Evolutionary conservation across 768 basidiomycete species (phyloP), one percentile per base, ranked within the genome.

Genomic region (Russula ochroleuca): DNA sequence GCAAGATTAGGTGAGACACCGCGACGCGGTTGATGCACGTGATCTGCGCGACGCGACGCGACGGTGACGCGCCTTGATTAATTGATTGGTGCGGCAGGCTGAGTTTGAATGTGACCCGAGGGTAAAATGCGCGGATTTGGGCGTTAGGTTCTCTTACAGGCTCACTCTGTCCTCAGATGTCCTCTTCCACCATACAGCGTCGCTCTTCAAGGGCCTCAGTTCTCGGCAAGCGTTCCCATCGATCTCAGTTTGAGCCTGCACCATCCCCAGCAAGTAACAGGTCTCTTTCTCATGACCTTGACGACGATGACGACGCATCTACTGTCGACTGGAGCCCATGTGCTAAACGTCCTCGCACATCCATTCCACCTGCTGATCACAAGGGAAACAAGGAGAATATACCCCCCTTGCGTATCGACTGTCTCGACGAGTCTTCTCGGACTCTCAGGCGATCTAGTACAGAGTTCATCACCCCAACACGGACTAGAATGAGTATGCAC

Each of bases 371-470:
- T 37, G 58, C 79, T 21, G 85, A 86, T 64, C 83, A 80, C 47
- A 83, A 85, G 56, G 77, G 78, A 25, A 90, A 90, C 73, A 90
- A 90, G 77, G 88, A 90, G 73, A 90, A 90, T 68, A 79, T 90
- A 19, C 86, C 88, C n/a, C 88, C 88, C 1, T 79, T 81, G 67
- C 74, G 73, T 51, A 66, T 70, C 37, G 78, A 81, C 51, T 65
- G 72, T 14, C 63, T 80, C 67, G 77, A 72, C 48, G 73, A 70
- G 45, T 53, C 67, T 13, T 60, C 78, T 5, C 76, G 83, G 62
- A 73, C 76, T 19, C 69, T 78, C 31, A 73, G 79, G 25, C 75
- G 77, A 10, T 75, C 74, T 9, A 78, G 72, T 45, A 75, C 75
- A 15, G 77, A 73, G 62, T 35, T 66, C 37, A 59, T 70, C 21